Percentiles rank a stretch among this genome's conserved stretches.
These are phyloP conservation scores for Penicillium angulare DNA, from an alignment of 495 filamentous ascomycete genomes.

Conservation along the genomic window DNA sequence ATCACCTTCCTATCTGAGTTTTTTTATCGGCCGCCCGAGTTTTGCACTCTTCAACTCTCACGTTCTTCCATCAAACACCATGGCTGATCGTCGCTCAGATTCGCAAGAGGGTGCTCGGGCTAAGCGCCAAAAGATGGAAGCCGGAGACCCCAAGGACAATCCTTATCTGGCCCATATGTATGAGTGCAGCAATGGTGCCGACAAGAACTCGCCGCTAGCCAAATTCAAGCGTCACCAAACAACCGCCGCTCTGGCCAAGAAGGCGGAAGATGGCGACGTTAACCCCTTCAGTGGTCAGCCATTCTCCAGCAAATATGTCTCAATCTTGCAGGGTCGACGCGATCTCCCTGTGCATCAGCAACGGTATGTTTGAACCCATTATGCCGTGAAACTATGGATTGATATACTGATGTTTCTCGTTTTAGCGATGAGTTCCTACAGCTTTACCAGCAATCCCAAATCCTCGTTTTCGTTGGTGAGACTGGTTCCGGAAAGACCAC, in stretches of 20 bases:
- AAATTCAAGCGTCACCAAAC: slow-evolving; percentile 75
- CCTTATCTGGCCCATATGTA: slow-evolving; percentile 93
- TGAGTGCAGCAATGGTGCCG: slow-evolving; percentile 47
- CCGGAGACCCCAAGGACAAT: slow-evolving; percentile 61
- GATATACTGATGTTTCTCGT: slow-evolving; percentile 4
- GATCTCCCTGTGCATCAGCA: slow-evolving; percentile 89
- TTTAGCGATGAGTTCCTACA: slow-evolving; percentile 85
- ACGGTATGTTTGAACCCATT: slow-evolving; percentile 51
- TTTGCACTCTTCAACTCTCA: slow-evolving; percentile 20
- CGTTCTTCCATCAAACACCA: slow-evolving; percentile 21
- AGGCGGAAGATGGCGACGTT: slow-evolving; percentile 74
- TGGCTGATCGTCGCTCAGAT: slow-evolving; percentile 44
- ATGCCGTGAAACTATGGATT: neutral
- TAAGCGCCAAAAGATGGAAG: slow-evolving; percentile 53
- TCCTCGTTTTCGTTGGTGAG: slow-evolving; percentile 97
- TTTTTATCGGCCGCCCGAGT: slow-evolving; percentile 22
- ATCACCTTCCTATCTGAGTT: slow-evolving; percentile 36
- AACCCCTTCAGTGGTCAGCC: slow-evolving; percentile 81
- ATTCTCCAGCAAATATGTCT: slow-evolving; percentile 81
- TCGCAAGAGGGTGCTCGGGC: slow-evolving; percentile 40
- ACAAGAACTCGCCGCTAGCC: slow-evolving; percentile 51
- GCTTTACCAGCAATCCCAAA: slow-evolving; percentile 88
- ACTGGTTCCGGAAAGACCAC: slow-evolving; percentile 99
- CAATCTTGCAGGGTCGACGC: slow-evolving; percentile 78
- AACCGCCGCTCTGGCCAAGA: slow-evolving; percentile 68